Base-by-base conservation (phyloP, 148 eudicot genomes). In the Simmondsia chinensis region DNA sequence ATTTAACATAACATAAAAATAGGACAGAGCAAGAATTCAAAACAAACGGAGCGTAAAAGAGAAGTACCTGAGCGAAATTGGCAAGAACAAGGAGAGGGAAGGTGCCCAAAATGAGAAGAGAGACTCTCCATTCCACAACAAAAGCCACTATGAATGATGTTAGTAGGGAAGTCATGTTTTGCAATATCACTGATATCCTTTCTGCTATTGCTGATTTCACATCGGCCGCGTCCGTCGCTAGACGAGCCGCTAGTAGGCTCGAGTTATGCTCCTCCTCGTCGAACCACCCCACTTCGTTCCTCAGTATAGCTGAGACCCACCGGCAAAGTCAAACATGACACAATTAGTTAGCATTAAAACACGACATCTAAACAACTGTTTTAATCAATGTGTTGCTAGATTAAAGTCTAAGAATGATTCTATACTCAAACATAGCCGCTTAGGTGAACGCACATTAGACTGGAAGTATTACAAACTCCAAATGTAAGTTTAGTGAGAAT, bases 201-300 rank as follows among this genome's bases (percentile, higher is more conserved):
- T 93, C 99, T 0, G 99, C 99, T 17, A 93, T 83, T 11, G 99
- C 99, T 0, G 99, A 82, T 69, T 93, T 93, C 50, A 93, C 96
- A 38, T 93, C 99, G 0, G 96, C 99, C 2, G 99, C 96, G 35
- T 93, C 99, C 6, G 94, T 83, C 9, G 99, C 79, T 35, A 93
- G 55, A 5, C 91, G 86, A 55, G 99, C 87, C 36, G 99, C 99
- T 12, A 93, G 66, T 0, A 93, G 91, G 79, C 94, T 86, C 7
- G 99, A 93, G 70, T 86, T 93, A 60, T 93, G 87, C 73, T 93
- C 99, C 48, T 93, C 99, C 76, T 93, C 99, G 1, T 93, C 99
- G 61, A 74, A 93, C 96, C 99, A 93, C 54, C 94, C 99, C 7
- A 93, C 96, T 75, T 93, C 99, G 58, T 93, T 93, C 83, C 84